Base-by-base conservation (phyloP, 2,329 filamentous ascomycete species). In the Capronia coronata region DNA sequence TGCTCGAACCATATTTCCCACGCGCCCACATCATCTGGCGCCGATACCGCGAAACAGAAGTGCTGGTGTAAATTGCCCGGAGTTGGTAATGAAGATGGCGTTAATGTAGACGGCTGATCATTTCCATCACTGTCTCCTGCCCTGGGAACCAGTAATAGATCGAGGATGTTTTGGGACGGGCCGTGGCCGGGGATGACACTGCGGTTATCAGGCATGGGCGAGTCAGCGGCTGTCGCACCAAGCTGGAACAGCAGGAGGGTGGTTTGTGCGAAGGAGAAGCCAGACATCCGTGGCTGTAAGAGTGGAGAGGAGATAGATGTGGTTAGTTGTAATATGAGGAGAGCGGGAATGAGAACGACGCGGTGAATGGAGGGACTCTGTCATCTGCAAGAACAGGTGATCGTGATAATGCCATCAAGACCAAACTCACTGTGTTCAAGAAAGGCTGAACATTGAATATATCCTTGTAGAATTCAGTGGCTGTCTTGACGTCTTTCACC, bases 201-300 rank as follows among this genome's bases (percentile, higher is more conserved):
- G 11, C 50, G 50, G 40, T 43, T 35, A 29, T 49, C 52, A 2
- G 55, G 50, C 46, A 51, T 45, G 9, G 32, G 44, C 3, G 32
- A 43, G 18, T 57, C 52, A 1, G 34, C 21, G 1, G 53, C 47
- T 1, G 55, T 58, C 18, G 32, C 43, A 11, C 52, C 52, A 9
- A 58, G 23, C 45, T 61, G 53, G 21, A 63, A 59, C 30, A 64
- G 53, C 48, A 61, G 55, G 18, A 67, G 59, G 1, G 58, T 62
- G 6, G 64, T 66, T 8, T 57, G 59, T n/a, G 63, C 64, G 18
- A 65, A 55, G 18, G 58, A 48, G 47, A 66, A 65, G 39, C 47
- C 58, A 19, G 56, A 52, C 14, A 61, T 51, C 21, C 55, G 59
- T 19, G 58, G 54, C 46, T 54, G 2, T 25, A 27, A 5, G 25